These are phyloP conservation scores for Phytophthora pinifolia DNA, from an alignment of 352 stramenopile genomes.

Conservation along the genomic window DNA sequence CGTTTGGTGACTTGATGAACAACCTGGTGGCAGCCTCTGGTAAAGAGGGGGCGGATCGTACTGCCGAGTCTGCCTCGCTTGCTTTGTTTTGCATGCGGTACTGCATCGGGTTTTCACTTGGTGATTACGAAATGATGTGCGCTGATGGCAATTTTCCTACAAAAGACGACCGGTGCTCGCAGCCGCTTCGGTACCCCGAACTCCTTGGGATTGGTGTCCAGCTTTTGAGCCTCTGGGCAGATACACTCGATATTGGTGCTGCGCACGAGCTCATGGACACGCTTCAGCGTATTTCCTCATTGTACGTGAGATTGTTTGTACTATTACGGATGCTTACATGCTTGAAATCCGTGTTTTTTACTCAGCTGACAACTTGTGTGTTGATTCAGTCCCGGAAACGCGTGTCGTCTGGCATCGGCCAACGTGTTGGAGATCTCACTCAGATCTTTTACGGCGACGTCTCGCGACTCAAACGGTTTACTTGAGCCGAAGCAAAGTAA, in stretches of 20 bases:
- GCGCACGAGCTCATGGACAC: slow-evolving; percentile 15
- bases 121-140: slow-evolving; percentile 13
- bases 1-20: slow-evolving; percentile 21
- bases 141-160: not conserved
- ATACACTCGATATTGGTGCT: slow-evolving; percentile 8
- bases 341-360: not conserved
- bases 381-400: slow-evolving; percentile 28
- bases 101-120: slow-evolving; percentile 29
- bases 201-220: slow-evolving; percentile 33
- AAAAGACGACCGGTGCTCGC: not conserved
- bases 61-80: slow-evolving; percentile 6
- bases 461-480: not conserved
- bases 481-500: not conserved
- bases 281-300: slow-evolving; percentile 17
- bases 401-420: slow-evolving; percentile 20
- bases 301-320: slow-evolving; percentile 22
- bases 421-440: slow-evolving; percentile 28
- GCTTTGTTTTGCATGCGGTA: slow-evolving; percentile 23
- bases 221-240: slow-evolving; percentile 27
- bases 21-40: slow-evolving; percentile 8
- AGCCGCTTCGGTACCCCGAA: slow-evolving; percentile 19
- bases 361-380: slow-evolving; percentile 10
- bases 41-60: not conserved
- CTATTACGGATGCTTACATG: not conserved
- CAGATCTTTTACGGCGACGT: slow-evolving; percentile 28